Evolutionary conservation across 1,284 basidiomycete species (phyloP).

Genomic region (Ustilago hordei): DNA sequence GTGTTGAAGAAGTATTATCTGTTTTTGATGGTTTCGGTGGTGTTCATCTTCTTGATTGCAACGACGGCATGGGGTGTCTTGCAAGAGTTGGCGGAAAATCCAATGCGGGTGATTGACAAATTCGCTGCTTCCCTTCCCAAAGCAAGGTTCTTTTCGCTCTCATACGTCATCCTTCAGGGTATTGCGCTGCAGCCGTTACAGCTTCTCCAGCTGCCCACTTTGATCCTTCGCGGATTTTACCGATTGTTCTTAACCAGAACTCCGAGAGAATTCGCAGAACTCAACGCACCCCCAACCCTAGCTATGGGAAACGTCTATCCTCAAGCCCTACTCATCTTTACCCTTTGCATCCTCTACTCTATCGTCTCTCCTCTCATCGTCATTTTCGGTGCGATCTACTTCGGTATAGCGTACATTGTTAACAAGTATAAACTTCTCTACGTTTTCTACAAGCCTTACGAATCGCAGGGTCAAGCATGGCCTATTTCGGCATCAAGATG

Average conservation of each 20-base stretch:
- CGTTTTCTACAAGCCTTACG: constrained; percentile 93
- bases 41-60: constrained; percentile 93
- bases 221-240: constrained; percentile 53
- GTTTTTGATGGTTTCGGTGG: constrained; percentile 91
- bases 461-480: constrained; percentile 93
- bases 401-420: constrained; percentile 82
- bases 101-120: constrained; percentile 66
- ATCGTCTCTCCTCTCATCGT: constrained; percentile 94
- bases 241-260: constrained; percentile 56
- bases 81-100: constrained; percentile 64
- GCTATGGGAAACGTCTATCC: constrained; percentile 80
- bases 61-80: constrained; percentile 86
- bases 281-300: constrained; percentile 96
- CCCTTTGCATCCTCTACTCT: constrained; percentile 92
- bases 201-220: constrained; percentile 72
- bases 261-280: constrained; percentile 84
- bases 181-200: constrained; percentile 95
- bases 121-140: constrained; percentile 59
- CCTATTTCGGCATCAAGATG: constrained; percentile 72
- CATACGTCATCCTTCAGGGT: constrained; percentile 93
- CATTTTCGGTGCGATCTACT: constrained; percentile 93
- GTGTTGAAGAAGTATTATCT: constrained; percentile 85
- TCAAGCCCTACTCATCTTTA: constrained; percentile 93
- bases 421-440: constrained; percentile 98
- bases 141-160: constrained; percentile 87